These are phyloP conservation scores for Anacardium occidentale DNA, from an alignment of 345 rosid species.

Conservation along the genomic window DNA sequence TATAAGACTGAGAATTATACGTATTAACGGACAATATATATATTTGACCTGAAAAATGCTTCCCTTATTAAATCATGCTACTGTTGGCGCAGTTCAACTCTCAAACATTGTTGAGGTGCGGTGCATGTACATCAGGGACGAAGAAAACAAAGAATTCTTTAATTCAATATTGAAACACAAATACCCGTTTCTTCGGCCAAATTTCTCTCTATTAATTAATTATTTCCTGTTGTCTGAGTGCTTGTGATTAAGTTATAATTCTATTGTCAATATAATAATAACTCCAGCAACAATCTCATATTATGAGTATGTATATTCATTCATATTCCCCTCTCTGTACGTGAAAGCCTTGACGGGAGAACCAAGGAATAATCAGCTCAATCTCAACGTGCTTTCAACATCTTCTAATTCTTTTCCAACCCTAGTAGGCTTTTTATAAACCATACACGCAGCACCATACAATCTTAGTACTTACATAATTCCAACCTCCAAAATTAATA, in stretches of 20 bases:
- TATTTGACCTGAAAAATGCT: too few species aligned
- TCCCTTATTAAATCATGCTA: too few species aligned
- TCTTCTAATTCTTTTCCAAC: background rate
- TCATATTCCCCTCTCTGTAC: background rate
- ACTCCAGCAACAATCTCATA: background rate
- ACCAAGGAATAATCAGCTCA: background rate
- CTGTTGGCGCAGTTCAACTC: background rate
- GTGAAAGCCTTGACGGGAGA: constrained; percentile 15
- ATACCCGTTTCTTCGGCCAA: background rate
- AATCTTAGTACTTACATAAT: background rate
- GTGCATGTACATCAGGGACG: background rate
- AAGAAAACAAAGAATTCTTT: background rate
- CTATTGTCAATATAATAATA: too few species aligned
- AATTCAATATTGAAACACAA: background rate
- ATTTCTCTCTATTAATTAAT: too few species aligned
- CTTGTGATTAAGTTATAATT: too few species aligned
- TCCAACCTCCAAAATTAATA: background rate
- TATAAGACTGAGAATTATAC: too few species aligned
- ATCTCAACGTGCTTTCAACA: constrained; percentile 16
- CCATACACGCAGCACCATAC: background rate
- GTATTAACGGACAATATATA: too few species aligned
- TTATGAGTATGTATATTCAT: background rate
- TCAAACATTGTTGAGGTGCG: background rate
- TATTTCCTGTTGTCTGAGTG: background rate
- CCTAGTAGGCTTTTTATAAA: too few species aligned